phyloP scores from a whole-genome alignment of 1,284 basidiomycete species.

The Trametes pubescens region DNA sequence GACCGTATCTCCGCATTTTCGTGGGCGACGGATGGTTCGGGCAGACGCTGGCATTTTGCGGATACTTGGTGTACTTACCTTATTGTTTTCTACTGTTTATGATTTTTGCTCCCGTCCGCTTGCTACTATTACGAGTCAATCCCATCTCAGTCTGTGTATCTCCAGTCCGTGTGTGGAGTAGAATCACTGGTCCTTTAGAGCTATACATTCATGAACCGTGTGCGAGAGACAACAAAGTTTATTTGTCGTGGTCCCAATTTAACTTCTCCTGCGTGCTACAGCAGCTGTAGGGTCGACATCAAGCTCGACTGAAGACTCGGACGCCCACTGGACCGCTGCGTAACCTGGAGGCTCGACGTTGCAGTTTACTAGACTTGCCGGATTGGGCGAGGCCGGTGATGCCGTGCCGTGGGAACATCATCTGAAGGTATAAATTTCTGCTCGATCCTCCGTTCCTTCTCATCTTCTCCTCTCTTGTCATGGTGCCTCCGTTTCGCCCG shows the following conservation, averaged over 20 bases:
- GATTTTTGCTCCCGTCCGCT: constrained; percentile 1
- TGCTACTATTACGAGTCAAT: constrained; percentile 9
- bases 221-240: too few species aligned
- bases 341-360: background rate
- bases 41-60: constrained; percentile 14
- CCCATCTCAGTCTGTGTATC: constrained; percentile 2
- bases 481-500: background rate
- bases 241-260: too few species aligned
- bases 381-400: background rate
- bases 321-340: too few species aligned
- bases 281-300: too few species aligned
- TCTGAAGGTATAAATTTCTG: constrained; percentile 7
- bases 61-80: constrained; percentile 34
- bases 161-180: background rate
- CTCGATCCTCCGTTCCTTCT: background rate
- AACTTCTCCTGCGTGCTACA: too few species aligned
- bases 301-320: too few species aligned
- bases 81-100: constrained; percentile 33
- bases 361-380: constrained; percentile 6
- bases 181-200: background rate
- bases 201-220: too few species aligned
- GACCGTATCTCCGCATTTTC: constrained; percentile 32
- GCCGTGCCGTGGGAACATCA: constrained; percentile 19
- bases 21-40: constrained; percentile 9
- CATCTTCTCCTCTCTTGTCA: background rate